phyloP scores from a whole-genome alignment of 306 rosid genomes.

The Pyrus bretschneideri region DNA sequence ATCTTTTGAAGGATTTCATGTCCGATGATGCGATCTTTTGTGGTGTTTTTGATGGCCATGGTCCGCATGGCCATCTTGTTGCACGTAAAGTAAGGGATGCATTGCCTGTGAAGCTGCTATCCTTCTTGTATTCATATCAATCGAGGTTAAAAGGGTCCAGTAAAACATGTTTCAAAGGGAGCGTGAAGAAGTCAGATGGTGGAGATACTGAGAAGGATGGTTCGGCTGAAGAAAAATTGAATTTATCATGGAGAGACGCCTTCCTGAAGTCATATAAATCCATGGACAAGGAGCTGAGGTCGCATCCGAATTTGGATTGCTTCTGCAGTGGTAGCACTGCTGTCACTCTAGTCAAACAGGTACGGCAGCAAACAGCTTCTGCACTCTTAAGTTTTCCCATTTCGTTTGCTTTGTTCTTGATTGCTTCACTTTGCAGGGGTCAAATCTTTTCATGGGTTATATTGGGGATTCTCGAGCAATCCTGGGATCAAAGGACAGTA shows the following conservation, averaged over 20 bases:
- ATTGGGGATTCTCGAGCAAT: constrained; percentile 96
- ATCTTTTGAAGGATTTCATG: constrained; percentile 63
- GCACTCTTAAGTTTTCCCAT: constrained; percentile 1
- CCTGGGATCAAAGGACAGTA: constrained; percentile 71
- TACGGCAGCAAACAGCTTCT: constrained; percentile 19
- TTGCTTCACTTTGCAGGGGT: constrained; percentile 50
- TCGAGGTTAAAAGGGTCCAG: constrained; percentile 46
- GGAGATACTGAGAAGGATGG: constrained; percentile 55
- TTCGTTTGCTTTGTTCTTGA: constrained; percentile 14
- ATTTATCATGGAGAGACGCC: constrained; percentile 75
- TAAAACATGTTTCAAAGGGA: constrained; percentile 49
- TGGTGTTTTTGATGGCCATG: constrained; percentile 96
- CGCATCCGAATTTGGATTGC: constrained; percentile 87
- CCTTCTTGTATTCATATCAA: constrained; percentile 55
- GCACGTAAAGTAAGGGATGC: constrained; percentile 87
- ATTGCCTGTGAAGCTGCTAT: constrained; percentile 65
- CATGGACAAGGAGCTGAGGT: constrained; percentile 91
- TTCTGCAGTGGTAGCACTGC: constrained; percentile 98
- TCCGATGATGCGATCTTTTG: constrained; percentile 78
- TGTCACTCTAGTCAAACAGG: constrained; percentile 84
- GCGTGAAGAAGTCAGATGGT: constrained; percentile 34
- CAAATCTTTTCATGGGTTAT: constrained; percentile 72
- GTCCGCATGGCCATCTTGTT: constrained; percentile 92
- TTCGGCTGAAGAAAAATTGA: constrained; percentile 46
- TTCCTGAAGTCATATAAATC: constrained; percentile 79